A percentile compares a stretch with the other conserved stretches of the same genome.
Evolutionary conservation across 1,139 yeast genomes (phyloP).

Genomic region (Meyerozyma carpophila): DNA sequence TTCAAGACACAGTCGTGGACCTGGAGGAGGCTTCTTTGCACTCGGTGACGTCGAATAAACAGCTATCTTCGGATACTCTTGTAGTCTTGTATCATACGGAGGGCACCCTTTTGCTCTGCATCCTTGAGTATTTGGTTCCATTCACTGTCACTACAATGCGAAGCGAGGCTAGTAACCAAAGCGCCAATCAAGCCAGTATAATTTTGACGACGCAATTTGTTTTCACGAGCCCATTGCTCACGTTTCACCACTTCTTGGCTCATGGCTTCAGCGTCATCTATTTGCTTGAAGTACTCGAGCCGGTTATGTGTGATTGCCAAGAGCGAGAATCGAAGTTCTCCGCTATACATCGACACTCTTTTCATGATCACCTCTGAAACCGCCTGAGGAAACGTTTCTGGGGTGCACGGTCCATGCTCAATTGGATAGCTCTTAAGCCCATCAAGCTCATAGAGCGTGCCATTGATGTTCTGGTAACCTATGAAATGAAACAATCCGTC

Average conservation of each 20-base stretch:
- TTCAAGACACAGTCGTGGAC: slow-evolving; percentile 72
- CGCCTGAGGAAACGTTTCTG: slow-evolving; percentile 39
- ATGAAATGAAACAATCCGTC: slow-evolving; percentile 62
- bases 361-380: slow-evolving; percentile 40
- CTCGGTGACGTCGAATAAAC: slow-evolving; percentile 20
- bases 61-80: neutral
- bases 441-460: slow-evolving; percentile 58
- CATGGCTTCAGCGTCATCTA: slow-evolving; percentile 31
- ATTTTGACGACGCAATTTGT: slow-evolving; percentile 49
- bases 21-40: slow-evolving; percentile 35
- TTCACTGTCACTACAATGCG: slow-evolving; percentile 33
- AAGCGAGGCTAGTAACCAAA: slow-evolving; percentile 36
- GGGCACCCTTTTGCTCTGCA: slow-evolving; percentile 23
- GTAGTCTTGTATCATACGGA: neutral
- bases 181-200: slow-evolving; percentile 49
- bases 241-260: slow-evolving; percentile 29
- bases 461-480: slow-evolving; percentile 46
- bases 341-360: slow-evolving; percentile 42
- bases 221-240: slow-evolving; percentile 35
- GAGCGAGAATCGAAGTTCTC: slow-evolving; percentile 56
- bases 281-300: slow-evolving; percentile 28
- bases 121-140: slow-evolving; percentile 35
- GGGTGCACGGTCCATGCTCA: slow-evolving; percentile 40
- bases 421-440: slow-evolving; percentile 61
- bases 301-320: slow-evolving; percentile 53